phyloP scores from a whole-genome alignment of 2,329 filamentous ascomycete species.

The Aspergillus tanneri region DNA sequence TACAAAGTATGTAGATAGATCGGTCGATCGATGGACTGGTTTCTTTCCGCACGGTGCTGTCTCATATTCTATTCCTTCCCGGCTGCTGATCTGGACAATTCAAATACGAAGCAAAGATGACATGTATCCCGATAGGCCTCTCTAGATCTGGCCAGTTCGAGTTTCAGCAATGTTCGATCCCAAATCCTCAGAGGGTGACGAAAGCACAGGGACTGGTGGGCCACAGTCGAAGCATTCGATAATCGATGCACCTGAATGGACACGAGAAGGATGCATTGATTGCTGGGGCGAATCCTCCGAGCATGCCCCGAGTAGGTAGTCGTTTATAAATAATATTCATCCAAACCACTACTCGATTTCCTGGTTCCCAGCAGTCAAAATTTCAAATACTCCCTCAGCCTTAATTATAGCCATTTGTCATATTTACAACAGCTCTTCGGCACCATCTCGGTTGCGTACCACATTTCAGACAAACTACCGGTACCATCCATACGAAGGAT shows the following conservation, averaged over 20 bases:
- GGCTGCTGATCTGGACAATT: too few species aligned
- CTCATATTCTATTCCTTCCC: too few species aligned
- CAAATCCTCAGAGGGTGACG: neutral
- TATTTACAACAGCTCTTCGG: neutral
- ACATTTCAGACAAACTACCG: neutral
- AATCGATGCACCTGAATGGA: neutral
- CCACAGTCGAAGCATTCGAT: neutral
- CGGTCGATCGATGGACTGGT: too few species aligned
- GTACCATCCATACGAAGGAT: neutral
- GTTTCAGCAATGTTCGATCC: neutral
- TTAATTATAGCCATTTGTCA: neutral
- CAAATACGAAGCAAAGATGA: neutral
- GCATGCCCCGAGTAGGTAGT: too few species aligned
- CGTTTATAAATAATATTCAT: neutral
- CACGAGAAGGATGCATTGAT: neutral
- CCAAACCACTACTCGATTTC: too few species aligned
- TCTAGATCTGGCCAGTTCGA: neutral
- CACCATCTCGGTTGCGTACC: neutral
- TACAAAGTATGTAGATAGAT: too few species aligned
- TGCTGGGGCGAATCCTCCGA: neutral
- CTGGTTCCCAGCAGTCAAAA: too few species aligned
- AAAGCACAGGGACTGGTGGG: neutral
- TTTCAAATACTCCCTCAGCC: neutral
- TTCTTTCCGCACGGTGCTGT: too few species aligned
- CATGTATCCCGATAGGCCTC: neutral